phyloP scores from a whole-genome alignment of 306 rosid genomes.

The Dryas drummondii region DNA sequence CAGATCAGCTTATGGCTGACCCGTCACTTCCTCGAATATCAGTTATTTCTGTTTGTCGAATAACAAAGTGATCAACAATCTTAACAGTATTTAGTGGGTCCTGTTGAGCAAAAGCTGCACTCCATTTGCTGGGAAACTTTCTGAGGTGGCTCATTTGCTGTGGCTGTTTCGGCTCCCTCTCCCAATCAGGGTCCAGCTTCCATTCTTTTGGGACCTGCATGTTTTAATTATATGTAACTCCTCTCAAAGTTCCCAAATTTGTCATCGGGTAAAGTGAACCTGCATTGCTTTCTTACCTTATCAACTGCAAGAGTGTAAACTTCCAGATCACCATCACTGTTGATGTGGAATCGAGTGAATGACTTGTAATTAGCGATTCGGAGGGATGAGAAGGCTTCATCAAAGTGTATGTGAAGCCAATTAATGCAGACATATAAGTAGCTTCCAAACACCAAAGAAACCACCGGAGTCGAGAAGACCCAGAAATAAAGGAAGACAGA shows the following conservation, averaged over 20 bases:
- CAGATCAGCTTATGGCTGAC: slow-evolving; percentile 49
- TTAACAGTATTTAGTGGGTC: slow-evolving; percentile 83
- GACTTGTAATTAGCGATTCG: slow-evolving; percentile 93
- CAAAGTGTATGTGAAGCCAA: slow-evolving; percentile 95
- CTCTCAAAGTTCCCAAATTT: neutral
- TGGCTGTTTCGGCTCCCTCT: slow-evolving; percentile 38
- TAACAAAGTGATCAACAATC: slow-evolving; percentile 80
- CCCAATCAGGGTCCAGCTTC: slow-evolving; percentile 65
- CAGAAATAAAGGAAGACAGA: slow-evolving; percentile 89
- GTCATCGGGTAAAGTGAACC: neutral
- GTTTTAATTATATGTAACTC: neutral
- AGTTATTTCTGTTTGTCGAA: slow-evolving; percentile 43
- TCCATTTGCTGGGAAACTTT: slow-evolving; percentile 56
- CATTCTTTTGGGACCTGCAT: slow-evolving; percentile 57
- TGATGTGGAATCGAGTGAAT: slow-evolving; percentile 86
- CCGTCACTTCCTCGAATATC: slow-evolving; percentile 33
- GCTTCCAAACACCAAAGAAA: slow-evolving; percentile 89
- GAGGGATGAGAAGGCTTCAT: slow-evolving; percentile 95
- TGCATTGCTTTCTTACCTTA: slow-evolving; percentile 48
- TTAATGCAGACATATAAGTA: slow-evolving; percentile 88
- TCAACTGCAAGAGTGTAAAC: slow-evolving; percentile 93
- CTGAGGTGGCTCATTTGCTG: slow-evolving; percentile 45
- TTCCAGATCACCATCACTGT: slow-evolving; percentile 75
- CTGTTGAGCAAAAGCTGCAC: slow-evolving; percentile 55
- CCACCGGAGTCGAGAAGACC: slow-evolving; percentile 97